Evolutionary conservation across 2,329 filamentous ascomycete species (phyloP), one percentile per base, ranked within the genome.

Genomic region (Coleophoma crateriformis): DNA sequence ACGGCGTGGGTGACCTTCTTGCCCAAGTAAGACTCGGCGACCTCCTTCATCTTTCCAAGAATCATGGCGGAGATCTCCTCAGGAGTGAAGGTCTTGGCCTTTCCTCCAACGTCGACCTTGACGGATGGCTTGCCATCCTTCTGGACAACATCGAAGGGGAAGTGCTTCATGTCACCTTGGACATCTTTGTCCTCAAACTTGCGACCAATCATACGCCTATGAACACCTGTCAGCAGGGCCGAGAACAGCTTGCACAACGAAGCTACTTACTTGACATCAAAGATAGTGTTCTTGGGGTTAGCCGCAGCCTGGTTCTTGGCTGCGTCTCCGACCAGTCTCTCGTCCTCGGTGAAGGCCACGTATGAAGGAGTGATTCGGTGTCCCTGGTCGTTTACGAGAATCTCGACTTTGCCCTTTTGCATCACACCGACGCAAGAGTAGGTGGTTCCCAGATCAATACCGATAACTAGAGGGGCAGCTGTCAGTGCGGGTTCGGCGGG

Each of bases 331-430:
- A 99, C 90, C 60, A 99, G 80, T 68, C 94, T 86, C 75, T 97
- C 94, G 58, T 96, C 90, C 64, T 97, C 91, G 71, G 90, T 97
- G 73, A 95, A 96, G 66, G 90, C 90, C 68, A 96, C 90, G 73
- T 94, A 96, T 58, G 90, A 95, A 49, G 90, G 90, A 63, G 90
- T 95, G 62, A 95, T 95, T 77, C 90, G 88, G 83, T 95, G 90
- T 79, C 90, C 90, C 79, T 95, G 90, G 74, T 96, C 90, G 78
- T 96, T 96, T 74, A 89, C 88, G 63, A 96, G 80, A 75, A 96
- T 96, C 68, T 96, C 90, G 62, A 96, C 90, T 74, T 92, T 94
- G 70, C 90, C 90, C 69, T 90, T 88, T 70, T 91, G 87, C 90
- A 95, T 95, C 69, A 95, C 89, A 86, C 88, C 90, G 64, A 95